Evolutionary conservation across 257 asterid species (phyloP).

Genomic region (Gentiana straminea): DNA sequence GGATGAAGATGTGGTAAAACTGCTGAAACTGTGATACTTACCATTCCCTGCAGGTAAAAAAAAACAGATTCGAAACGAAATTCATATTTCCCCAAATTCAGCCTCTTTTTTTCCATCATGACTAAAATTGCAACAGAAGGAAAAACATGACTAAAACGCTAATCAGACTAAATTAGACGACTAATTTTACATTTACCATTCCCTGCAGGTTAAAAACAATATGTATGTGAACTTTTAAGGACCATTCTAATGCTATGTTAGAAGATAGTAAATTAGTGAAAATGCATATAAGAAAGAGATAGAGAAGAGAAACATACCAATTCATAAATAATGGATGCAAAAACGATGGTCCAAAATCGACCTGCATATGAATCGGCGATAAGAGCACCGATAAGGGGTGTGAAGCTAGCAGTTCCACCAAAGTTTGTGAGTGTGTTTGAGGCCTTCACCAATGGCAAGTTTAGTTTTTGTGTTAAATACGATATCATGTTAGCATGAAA

Average conservation of each 20-base stretch:
- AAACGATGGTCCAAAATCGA: slow-evolving; percentile 56
- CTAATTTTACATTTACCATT: slow-evolving; percentile 26
- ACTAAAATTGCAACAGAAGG: too few relatives aligned
- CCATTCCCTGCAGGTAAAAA: slow-evolving; percentile 45
- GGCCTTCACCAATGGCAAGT: slow-evolving; percentile 74
- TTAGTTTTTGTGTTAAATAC: slow-evolving; percentile 55
- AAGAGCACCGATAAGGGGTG: slow-evolving; percentile 63
- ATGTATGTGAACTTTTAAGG: too few relatives aligned
- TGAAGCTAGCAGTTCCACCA: slow-evolving; percentile 52
- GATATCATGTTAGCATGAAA: slow-evolving; percentile 72
- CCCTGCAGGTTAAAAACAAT: slow-evolving; percentile 31
- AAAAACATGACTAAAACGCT: too few relatives aligned
- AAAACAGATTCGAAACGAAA: too few relatives aligned
- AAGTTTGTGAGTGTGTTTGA: slow-evolving; percentile 60
- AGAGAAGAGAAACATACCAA: slow-evolving; percentile 24
- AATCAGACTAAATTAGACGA: too few relatives aligned
- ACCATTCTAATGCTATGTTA: too few relatives aligned
- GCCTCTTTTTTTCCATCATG: too few relatives aligned
- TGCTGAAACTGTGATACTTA: slow-evolving; percentile 45
- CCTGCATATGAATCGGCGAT: slow-evolving; percentile 62
- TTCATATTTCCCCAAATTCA: too few relatives aligned
- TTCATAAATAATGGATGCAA: slow-evolving; percentile 46
- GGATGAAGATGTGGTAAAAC: slow-evolving; percentile 51
- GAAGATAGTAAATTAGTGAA: too few relatives aligned
- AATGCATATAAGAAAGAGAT: neutral